phyloP scores from a whole-genome alignment of 768 basidiomycete species.

The Suillus luteus region DNA sequence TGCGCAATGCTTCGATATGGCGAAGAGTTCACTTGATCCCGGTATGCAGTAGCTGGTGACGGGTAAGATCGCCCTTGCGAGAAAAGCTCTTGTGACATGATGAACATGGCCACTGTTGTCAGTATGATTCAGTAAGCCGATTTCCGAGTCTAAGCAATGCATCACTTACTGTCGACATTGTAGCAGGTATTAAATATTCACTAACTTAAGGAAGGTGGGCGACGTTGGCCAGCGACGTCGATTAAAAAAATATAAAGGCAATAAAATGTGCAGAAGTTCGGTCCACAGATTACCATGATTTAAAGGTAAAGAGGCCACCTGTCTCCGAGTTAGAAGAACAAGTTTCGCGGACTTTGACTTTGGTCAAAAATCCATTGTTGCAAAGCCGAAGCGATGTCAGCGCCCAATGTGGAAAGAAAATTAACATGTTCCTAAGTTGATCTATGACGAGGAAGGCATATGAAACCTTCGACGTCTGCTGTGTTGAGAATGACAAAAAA shows the following conservation, averaged over 20 bases:
- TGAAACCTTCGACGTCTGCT: slow-evolving; percentile 3
- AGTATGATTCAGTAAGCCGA: neutral
- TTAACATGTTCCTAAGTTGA: neutral
- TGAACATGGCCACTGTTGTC: slow-evolving; percentile 40
- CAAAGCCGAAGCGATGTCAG: slow-evolving; percentile 5
- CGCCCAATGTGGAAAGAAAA: slow-evolving; percentile 10
- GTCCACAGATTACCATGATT: slow-evolving; percentile 13
- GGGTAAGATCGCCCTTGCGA: slow-evolving; percentile 60
- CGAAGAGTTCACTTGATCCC: slow-evolving; percentile 45
- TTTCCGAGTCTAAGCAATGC: neutral
- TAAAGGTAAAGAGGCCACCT: slow-evolving; percentile 21
- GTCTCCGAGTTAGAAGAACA: slow-evolving; percentile 14
- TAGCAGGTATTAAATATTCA: neutral
- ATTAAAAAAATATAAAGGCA: slow-evolving; percentile 21
- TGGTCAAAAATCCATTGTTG: slow-evolving; percentile 27
- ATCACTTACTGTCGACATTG: slow-evolving; percentile 8
- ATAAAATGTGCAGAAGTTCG: slow-evolving; percentile 14
- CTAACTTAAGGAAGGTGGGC: slow-evolving; percentile 24
- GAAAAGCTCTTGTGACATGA: slow-evolving; percentile 52
- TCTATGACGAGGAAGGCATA: slow-evolving; percentile 7
- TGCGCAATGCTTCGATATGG: neutral
- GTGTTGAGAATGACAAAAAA: slow-evolving; percentile 28
- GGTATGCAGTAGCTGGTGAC: slow-evolving; percentile 54
- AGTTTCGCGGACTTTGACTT: slow-evolving; percentile 15
- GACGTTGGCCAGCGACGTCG: slow-evolving; percentile 52